A percentile compares a stretch with the other conserved stretches of the same genome.
Conservation (phyloP, 306 rosid species). For the Cicer chorassanicum region DNA sequence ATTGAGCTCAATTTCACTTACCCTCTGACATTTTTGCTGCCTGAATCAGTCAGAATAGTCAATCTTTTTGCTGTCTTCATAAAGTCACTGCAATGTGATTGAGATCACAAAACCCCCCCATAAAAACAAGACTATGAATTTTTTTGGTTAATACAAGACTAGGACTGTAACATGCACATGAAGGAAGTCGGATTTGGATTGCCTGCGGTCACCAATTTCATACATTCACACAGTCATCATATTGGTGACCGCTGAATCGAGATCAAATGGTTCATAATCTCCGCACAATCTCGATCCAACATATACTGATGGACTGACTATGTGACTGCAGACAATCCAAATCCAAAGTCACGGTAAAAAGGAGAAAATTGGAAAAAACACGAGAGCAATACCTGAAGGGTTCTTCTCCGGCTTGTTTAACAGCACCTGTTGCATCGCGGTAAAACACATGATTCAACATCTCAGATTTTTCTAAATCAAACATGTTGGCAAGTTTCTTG, state of each 20-base stretch:
- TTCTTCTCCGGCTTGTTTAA: slow-evolving; percentile 82
- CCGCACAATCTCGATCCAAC: too few species aligned
- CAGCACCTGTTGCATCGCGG: slow-evolving; percentile 69
- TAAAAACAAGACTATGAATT: background rate
- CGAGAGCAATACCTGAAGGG: slow-evolving; percentile 71
- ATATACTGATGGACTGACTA: too few species aligned
- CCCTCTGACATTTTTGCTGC: slow-evolving; percentile 62
- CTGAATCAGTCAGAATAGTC: slow-evolving; percentile 66
- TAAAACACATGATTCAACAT: slow-evolving; percentile 71
- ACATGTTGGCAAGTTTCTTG: slow-evolving; percentile 73
- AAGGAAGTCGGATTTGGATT: background rate
- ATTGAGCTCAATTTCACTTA: slow-evolving; percentile 38
- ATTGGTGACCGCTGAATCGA: too few species aligned
- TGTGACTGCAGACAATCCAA: background rate
- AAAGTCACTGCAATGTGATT: slow-evolving; percentile 70
- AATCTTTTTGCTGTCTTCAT: slow-evolving; percentile 79
- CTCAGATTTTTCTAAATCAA: slow-evolving; percentile 71
- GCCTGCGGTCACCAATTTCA: too few species aligned
- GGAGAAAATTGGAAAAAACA: background rate
- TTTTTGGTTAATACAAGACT: background rate
- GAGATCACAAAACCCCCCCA: slow-evolving; percentile 19
- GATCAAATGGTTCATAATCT: too few species aligned
- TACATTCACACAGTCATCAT: too few species aligned
- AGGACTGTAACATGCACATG: background rate
- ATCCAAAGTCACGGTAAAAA: background rate